Evolutionary conservation across 371 early-diverging fungal species (phyloP).

Genomic region (Mortierella sp.): DNA sequence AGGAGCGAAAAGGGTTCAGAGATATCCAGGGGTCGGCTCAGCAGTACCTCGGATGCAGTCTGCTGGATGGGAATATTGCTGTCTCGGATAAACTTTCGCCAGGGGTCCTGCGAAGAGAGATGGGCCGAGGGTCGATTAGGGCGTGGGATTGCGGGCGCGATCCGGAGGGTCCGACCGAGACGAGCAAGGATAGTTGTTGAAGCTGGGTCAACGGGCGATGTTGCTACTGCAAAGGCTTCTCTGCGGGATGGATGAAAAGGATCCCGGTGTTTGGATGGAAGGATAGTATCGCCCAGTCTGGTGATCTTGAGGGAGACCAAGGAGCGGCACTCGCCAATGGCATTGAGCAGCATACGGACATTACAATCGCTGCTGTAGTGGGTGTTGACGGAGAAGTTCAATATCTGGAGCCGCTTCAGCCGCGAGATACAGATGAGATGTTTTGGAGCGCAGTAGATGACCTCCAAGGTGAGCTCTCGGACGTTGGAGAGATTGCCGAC

Average conservation of each 20-base stretch:
- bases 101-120: slow-evolving; percentile 11
- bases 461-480: slow-evolving; percentile 5
- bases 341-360: slow-evolving; percentile 7
- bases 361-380: not conserved
- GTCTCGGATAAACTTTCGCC: slow-evolving; percentile 23
- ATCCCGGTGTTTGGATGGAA: not conserved
- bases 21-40: not conserved
- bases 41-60: not conserved
- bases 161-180: not conserved
- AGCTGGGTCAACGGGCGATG: not conserved
- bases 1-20: not conserved
- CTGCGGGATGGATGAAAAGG: too few relatives aligned
- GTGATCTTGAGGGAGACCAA: slow-evolving; percentile 11
- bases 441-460: not conserved
- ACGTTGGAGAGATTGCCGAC: slow-evolving; percentile 18
- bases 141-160: not conserved
- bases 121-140: not conserved
- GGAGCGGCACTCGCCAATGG: slow-evolving; percentile 14
- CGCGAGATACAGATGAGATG: slow-evolving; percentile 10
- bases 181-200: not conserved
- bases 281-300: not conserved
- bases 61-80: not conserved
- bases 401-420: slow-evolving; percentile 6
- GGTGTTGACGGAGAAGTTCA: not conserved
- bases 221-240: not conserved